These are phyloP conservation scores for Biscogniauxia mediterranea DNA, from an alignment of 2,329 filamentous ascomycete genomes.

Conservation along the genomic window DNA sequence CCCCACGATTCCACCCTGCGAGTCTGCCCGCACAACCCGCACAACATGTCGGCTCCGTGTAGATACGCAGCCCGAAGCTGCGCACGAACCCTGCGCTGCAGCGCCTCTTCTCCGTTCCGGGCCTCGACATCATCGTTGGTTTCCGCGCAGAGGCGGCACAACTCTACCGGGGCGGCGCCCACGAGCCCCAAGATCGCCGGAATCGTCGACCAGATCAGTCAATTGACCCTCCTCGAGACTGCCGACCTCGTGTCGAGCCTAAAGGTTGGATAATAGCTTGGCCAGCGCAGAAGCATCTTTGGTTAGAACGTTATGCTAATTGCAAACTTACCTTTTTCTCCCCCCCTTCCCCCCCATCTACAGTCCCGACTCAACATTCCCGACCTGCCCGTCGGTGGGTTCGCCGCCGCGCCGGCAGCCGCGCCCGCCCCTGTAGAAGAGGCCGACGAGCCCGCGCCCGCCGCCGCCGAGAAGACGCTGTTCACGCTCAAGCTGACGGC, in stretches of 20 bases:
- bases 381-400: constrained; percentile 92
- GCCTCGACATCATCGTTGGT: constrained; percentile 44
- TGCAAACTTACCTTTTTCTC: constrained; percentile 11
- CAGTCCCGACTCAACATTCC: constrained; percentile 95
- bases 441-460: constrained; percentile 83
- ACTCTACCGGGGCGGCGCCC: constrained; percentile 71
- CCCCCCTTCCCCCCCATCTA: too few relatives aligned
- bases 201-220: constrained; percentile 98
- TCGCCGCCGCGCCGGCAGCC: constrained; percentile 67
- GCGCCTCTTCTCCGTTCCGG: constrained; percentile 41
- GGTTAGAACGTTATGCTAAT: constrained; percentile 11
- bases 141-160: constrained; percentile 69
- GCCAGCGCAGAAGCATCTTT: not conserved
- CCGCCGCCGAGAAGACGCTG: constrained; percentile 91
- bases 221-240: constrained; percentile 96
- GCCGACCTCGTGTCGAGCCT: constrained; percentile 91
- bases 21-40: constrained; percentile 18
- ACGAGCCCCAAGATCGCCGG: constrained; percentile 86
- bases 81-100: constrained; percentile 58
- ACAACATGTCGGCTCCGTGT: constrained; percentile 61
- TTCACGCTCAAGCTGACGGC: constrained; percentile 94
- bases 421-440: constrained; percentile 68
- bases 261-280: constrained; percentile 63
- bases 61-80: constrained; percentile 64
- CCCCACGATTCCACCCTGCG: constrained; percentile 13